Evolutionary conservation across 768 basidiomycete species (phyloP).

Genomic region (Suillus ampliporus): DNA sequence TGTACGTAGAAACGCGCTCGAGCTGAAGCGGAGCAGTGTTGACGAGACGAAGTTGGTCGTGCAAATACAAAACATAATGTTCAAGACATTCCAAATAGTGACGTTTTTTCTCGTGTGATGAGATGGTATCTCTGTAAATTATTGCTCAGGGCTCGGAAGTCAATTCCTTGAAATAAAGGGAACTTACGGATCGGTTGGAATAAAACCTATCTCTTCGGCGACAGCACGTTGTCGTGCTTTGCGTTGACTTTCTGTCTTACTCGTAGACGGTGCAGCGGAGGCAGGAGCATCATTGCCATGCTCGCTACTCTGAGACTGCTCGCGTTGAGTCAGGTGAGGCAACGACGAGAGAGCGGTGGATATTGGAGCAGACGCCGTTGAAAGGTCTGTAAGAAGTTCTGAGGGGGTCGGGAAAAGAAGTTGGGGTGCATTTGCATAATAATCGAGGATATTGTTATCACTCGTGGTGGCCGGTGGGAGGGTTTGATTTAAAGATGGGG

Average conservation of each 20-base stretch:
- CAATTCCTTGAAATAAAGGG: not conserved
- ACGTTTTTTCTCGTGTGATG: conserved; percentile 79
- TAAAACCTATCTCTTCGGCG: conserved; percentile 60
- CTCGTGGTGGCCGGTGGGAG: not conserved
- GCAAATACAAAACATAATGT: conserved; percentile 69
- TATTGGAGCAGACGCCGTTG: conserved; percentile 7
- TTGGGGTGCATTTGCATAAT: conserved; percentile 30
- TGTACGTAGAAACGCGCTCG: conserved; percentile 55
- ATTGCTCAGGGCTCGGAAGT: not conserved
- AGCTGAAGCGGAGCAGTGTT: conserved; percentile 52
- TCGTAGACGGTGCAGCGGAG: conserved; percentile 11
- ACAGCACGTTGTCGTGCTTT: conserved; percentile 64
- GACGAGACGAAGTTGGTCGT: conserved; percentile 61
- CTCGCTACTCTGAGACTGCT: not conserved
- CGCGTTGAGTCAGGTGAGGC: not conserved
- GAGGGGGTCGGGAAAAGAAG: conserved; percentile 68
- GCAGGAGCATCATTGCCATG: not conserved
- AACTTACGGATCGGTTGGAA: conserved; percentile 66
- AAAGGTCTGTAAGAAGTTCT: conserved; percentile 59
- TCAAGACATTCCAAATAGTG: conserved; percentile 77
- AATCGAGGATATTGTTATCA: conserved; percentile 22
- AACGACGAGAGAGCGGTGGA: conserved; percentile 4
- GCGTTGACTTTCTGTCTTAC: conserved; percentile 54
- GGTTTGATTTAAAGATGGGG: conserved; percentile 11
- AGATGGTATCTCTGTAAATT: conserved; percentile 63